Evolutionary conservation across 2,329 filamentous ascomycete species (phyloP), one percentile per base, ranked within the genome.

Genomic region (Alternaria sp.): DNA sequence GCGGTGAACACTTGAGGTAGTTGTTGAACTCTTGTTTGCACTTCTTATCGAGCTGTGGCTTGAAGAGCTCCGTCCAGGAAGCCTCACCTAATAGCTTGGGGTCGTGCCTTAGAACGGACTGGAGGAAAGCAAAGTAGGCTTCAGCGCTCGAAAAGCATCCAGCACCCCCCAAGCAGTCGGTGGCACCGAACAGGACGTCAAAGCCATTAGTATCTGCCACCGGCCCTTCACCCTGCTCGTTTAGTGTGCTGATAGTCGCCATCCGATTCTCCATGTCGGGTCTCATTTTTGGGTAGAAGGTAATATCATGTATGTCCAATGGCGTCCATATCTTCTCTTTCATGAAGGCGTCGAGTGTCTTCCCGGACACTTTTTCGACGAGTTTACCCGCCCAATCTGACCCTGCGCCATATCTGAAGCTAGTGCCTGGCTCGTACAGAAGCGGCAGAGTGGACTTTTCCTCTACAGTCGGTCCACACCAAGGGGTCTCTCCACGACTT

Each of bases 371-470:
- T 24, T 78, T 73, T 63, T 83, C 79, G 36, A 83, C 70, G 5
- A 80, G 69, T n/a, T 81, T 77, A 18, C 82, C 81, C 1, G 81
- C 80, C 54, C 79, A 83, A 68, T 84, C 82, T 49, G 80, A 79
- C 57, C 75, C 75, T 32, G 76, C 78, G 81, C 73, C 66, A 54
- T 89, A 89, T 54, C 84, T 79, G 84, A 86, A 90, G 0, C 78
- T 77, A 20, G 85, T 82, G 0, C 88, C 87, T 0, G 88, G 88
- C 61, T 90, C 86, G 65, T 87, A 86, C 0, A 89, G 69, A 11
- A 91, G 72, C 0, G 88, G 86, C 11, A 66, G 72, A 73, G 34
- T 74, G 68, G 51, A 80, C 65, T 57, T 88, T 73, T 46, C 86
- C 34, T 80, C 78, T 11, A 82, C 66, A 3, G 83, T 78, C 0